Evolutionary conservation across 495 filamentous ascomycete genomes (phyloP).

Genomic region (Xylaria castorea): DNA sequence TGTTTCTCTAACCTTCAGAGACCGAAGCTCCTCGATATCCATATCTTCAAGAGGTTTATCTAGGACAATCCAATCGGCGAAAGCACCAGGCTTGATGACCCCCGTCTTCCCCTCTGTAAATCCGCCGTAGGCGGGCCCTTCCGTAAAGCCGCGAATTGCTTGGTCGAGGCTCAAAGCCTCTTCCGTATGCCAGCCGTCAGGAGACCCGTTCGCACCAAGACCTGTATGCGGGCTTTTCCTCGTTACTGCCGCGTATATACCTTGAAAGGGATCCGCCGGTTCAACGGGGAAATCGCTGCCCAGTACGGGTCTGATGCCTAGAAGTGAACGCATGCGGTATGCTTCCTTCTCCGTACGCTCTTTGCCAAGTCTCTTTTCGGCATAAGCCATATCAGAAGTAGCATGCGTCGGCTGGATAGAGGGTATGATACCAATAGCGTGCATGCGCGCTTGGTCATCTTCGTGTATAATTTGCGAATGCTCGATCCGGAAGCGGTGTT

Average conservation of each 20-base stretch:
- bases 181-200: constrained; percentile 58
- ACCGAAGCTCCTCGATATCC: constrained; percentile 53
- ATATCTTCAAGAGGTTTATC: constrained; percentile 51
- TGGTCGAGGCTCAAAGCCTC: constrained; percentile 60
- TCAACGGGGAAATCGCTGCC: constrained; percentile 73
- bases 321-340: constrained; percentile 64
- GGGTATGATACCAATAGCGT: constrained; percentile 63
- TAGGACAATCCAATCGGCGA: constrained; percentile 69
- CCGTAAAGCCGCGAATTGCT: constrained; percentile 64
- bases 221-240: constrained; percentile 60
- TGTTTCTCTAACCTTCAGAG: constrained; percentile 62
- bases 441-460: constrained; percentile 62
- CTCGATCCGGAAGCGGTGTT: constrained; percentile 66
- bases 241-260: constrained; percentile 67
- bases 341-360: constrained; percentile 56
- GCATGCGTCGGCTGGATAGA: constrained; percentile 74
- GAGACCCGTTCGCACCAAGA: constrained; percentile 48
- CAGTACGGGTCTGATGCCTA: constrained; percentile 54
- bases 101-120: constrained; percentile 61
- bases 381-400: constrained; percentile 68
- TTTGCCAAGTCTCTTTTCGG: constrained; percentile 59
- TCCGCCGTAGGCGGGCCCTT: constrained; percentile 50
- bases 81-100: constrained; percentile 57
- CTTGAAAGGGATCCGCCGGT: constrained; percentile 64
- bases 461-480: constrained; percentile 70